These are phyloP conservation scores for Hemileia vastatrix DNA, from an alignment of 1,284 basidiomycete species.

Conservation along the genomic window DNA sequence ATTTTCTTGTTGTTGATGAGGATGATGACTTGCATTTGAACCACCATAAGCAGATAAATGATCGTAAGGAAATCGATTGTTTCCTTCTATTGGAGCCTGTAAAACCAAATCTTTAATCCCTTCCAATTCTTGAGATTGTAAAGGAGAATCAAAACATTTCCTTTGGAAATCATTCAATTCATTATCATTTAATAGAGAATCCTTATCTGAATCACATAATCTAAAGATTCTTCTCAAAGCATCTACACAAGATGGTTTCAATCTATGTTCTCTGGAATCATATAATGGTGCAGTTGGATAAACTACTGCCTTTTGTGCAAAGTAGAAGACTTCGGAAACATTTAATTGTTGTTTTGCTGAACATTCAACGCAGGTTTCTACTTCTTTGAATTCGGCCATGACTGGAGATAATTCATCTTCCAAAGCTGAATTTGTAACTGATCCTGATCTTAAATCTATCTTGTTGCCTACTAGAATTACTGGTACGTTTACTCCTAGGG, in stretches of 20 bases:
- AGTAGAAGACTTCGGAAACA: constrained; percentile 95
- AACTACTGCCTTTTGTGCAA: constrained; percentile 96
- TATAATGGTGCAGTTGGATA: constrained; percentile 95
- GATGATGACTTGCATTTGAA: background rate
- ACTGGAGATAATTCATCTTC: constrained; percentile 89
- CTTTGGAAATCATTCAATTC: constrained; percentile 95
- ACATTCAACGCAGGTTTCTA: constrained; percentile 95
- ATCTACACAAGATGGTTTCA: constrained; percentile 81
- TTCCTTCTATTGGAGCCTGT: constrained; percentile 36
- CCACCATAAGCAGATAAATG: constrained; percentile 7
- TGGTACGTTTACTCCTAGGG: constrained; percentile 88
- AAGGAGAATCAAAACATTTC: constrained; percentile 85
- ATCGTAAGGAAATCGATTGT: constrained; percentile 72
- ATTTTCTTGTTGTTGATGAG: constrained; percentile 43
- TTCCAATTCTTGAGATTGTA: constrained; percentile 88
- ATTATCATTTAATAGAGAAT: constrained; percentile 74
- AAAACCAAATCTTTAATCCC: constrained; percentile 46
- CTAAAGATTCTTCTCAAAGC: constrained; percentile 90
- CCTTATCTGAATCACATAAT: constrained; percentile 88
- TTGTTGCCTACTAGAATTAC: constrained; percentile 97
- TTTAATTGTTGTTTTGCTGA: constrained; percentile 80
- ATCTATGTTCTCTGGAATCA: constrained; percentile 86
- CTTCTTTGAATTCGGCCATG: constrained; percentile 97
- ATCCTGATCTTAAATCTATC: constrained; percentile 83
- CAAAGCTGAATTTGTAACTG: constrained; percentile 83